These are phyloP conservation scores for Myxozyma lipomycoides DNA, from an alignment of 805 yeast species.

Conservation along the genomic window DNA sequence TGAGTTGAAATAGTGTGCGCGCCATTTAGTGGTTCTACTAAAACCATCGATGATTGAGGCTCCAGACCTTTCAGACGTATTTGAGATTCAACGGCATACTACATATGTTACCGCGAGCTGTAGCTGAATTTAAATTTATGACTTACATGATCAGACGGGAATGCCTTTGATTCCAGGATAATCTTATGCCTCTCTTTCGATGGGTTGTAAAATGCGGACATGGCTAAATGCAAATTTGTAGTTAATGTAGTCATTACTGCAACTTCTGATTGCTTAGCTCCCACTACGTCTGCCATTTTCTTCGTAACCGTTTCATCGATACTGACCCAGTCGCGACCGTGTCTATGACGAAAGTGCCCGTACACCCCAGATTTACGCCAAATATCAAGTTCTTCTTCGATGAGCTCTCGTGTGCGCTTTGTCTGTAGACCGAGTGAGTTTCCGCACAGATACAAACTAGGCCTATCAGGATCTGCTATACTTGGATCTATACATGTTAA, in stretches of 20 bases:
- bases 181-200: conserved; percentile 54
- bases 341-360: conserved; percentile 64
- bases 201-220: conserved; percentile 74
- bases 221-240: conserved; percentile 68
- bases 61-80: conserved; percentile 56
- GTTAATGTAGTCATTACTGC: conserved; percentile 88
- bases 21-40: conserved; percentile 56
- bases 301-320: conserved; percentile 75
- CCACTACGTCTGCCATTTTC: conserved; percentile 67
- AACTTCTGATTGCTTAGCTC: conserved; percentile 71
- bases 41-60: conserved; percentile 56
- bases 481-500: conserved; percentile 1
- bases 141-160: conserved; percentile 71
- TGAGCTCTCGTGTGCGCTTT: conserved; percentile 49
- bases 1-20: conserved; percentile 57
- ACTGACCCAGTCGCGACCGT: conserved; percentile 70
- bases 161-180: conserved; percentile 79
- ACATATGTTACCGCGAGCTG: neutral
- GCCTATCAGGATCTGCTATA: conserved; percentile 10
- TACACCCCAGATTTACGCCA: conserved; percentile 83
- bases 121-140: neutral
- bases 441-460: conserved; percentile 68
- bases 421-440: conserved; percentile 96
- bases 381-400: conserved; percentile 67
- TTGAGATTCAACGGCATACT: conserved; percentile 73